Evolutionary conservation across 2,329 filamentous ascomycete genomes (phyloP), one percentile per base, ranked within the genome.

Genomic region (Aspergillus texensis): DNA sequence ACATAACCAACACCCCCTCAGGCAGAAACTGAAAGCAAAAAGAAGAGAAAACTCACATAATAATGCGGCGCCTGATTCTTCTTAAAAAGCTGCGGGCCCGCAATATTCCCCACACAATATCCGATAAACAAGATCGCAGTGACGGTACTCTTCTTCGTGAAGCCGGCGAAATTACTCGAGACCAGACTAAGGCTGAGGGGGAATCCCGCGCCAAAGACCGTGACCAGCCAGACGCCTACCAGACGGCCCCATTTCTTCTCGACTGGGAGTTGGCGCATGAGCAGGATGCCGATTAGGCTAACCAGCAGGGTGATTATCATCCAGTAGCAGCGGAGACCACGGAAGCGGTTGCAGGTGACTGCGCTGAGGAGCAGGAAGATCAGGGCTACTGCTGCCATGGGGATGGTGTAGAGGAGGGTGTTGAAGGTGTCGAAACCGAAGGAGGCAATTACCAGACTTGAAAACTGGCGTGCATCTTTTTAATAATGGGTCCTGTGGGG

Each of bases 111-210:
- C 48, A 73, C 62, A 41, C 73, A 73, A 32, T 74, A 72, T 1
- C 68, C 83, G 1, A 81, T 82, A 62, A 85, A 85, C 6, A 86
- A 63, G 10, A 82, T 73, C 0, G 83, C 82, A 0, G 75, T 70
- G 2, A 72, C 67, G 3, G 71, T 69, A 30, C 65, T 71, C 45
- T 72, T 74, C 60, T 76, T 76, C 1, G 74, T 72, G 34, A 72
- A 71, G 3, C 74, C 74, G 9, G 72, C 72, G 34, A 74, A 67
- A 63, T 76, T 77, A 1, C 70, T 72, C 1, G 70, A 72, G 30
- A 72, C 64, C 4, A 74, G 48, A 59, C 70, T 73, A 28, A 77
- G 54, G 1, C 69, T 70, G 14, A 77, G 67, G 1, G 74, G 73
- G n/a, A 75, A 64, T 19, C 74, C 74, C 19, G 70, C 67, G 4